phyloP scores from a whole-genome alignment of 768 basidiomycete species.

The Amanita rimosa region DNA sequence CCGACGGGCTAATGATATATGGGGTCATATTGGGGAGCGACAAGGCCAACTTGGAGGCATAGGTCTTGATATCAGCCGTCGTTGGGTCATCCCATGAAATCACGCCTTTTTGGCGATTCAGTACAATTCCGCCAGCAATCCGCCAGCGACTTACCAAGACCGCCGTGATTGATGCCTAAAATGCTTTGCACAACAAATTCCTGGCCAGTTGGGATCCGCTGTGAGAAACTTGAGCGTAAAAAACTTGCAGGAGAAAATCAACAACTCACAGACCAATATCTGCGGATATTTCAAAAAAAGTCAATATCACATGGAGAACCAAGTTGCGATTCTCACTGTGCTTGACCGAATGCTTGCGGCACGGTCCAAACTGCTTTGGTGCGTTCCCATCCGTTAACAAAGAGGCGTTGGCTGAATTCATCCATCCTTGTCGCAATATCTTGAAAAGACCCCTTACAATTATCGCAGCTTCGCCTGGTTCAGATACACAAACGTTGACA shows the following conservation, averaged over 20 bases:
- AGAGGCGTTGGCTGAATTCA: slow-evolving; percentile 46
- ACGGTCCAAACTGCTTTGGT: slow-evolving; percentile 71
- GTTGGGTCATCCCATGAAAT: slow-evolving; percentile 48
- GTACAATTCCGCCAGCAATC: background rate
- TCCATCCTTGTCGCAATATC: slow-evolving; percentile 63
- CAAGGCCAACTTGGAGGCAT: slow-evolving; percentile 36
- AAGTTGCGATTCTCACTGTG: slow-evolving; percentile 26
- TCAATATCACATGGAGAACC: background rate
- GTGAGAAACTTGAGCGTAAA: background rate
- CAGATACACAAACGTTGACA: background rate
- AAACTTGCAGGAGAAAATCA: background rate
- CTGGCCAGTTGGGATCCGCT: slow-evolving; percentile 50
- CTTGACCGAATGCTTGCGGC: slow-evolving; percentile 65
- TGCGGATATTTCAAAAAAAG: slow-evolving; percentile 7
- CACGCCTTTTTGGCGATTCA: slow-evolving; percentile 20
- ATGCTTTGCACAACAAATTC: slow-evolving; percentile 60
- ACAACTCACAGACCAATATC: slow-evolving; percentile 37
- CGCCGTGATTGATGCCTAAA: slow-evolving; percentile 63
- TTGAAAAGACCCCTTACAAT: slow-evolving; percentile 58
- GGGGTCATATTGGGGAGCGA: slow-evolving; percentile 32
- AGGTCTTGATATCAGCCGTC: slow-evolving; percentile 36
- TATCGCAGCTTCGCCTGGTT: slow-evolving; percentile 28
- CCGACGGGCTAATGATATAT: slow-evolving; percentile 32
- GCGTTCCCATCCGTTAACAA: slow-evolving; percentile 56
- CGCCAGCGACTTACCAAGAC: slow-evolving; percentile 26